Evolutionary conservation across 331 rosid species (phyloP), one percentile per base, ranked within the genome.

Genomic region (Spiraea crenata): DNA sequence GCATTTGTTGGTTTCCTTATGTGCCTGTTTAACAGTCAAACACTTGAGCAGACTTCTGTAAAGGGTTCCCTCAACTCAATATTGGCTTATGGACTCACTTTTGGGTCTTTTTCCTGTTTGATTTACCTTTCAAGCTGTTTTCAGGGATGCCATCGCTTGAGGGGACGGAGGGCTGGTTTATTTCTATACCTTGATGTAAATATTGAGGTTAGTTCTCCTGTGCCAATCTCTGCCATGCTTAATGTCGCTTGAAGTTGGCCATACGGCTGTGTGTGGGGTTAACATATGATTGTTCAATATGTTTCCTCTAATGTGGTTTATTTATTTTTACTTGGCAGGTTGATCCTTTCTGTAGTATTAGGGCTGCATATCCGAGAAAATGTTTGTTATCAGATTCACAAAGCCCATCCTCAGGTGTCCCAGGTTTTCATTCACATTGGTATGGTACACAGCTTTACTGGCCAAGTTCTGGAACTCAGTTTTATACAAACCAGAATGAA

Each of bases 101-200:
- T 0, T 44, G 65, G n/a, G 6, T 35, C 35, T 6, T 35, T 40
- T 57, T 0, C 54, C 16, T 25, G 8, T 58, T 50, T 31, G 35
- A 11, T 31, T 52, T 45, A 67, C 31, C 37, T 65, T 71, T 37
- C 8, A 58, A 73, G 54, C 55, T 76, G 54, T 82, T 35, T 41
- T 11, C 72, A 90, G 97, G 98, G 95, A 3, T 88, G 97, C 56
- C 85, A 90, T 83, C 90, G 84, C 61, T 77, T 93, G 78, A 84
- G 98, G 79, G 98, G 92, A 80, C 82, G 98, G 79, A 85, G 95
- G 77, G 98, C 98, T 63, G 97, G 98, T 61, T 90, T 97, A 15
- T 78, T 63, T 80, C 80, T 93, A 57, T 88, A 90, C 81, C 96
- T 93, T 52, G 97, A 93, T 84, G 96, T 93, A 47, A 69, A 93